Evolutionary conservation across 805 yeast species (phyloP), one percentile per base, ranked within the genome.

Genomic region (Yarrowia sp.): DNA sequence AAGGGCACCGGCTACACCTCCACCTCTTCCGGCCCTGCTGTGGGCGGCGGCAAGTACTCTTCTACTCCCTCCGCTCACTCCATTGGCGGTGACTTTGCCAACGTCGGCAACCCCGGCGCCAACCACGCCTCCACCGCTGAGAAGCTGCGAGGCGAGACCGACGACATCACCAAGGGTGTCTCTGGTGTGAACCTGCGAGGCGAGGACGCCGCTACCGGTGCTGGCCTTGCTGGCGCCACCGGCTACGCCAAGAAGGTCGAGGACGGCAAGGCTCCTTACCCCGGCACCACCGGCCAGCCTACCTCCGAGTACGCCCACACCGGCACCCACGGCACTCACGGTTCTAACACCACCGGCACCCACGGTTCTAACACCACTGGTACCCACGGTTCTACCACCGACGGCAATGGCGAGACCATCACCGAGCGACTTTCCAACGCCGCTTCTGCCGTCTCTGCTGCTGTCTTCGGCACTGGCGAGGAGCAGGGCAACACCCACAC

Each of bases 401-500:
- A 3, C 38, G 2, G 44, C 13, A 34, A 30, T 9, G 46, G 46
- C 55, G 66, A 61, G 53, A 46, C 66, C 46, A 13, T 61, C 12
- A 8, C 24, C 12, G 53, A 36, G 44, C 34, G 38, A 30, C 19
- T 61, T 15, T 61, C 66, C 66, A 61, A 61, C 38, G 66, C 66
- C 9, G 66, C 66, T 20, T 61, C 66, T 38, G 66, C 66, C 13
- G 66, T 61, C 7, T 61, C 66, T 36, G 55, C 55, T 6, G 66
- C 66, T 9, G 66, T 61, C 24, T 61, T 61, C 46, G 66, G 66
- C 39, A 46, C 66, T 8, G 53, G 55, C 12, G 40, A 33, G 17
- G 65, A 58, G 50, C 42, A 55, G 61, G 44, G 46, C 24, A 39
- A 55, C 46, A 55, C 61, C 46, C 44, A 55, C 61, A 8, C 58